Evolutionary conservation across 257 asterid species (phyloP).

Genomic region (Nicotiana benthamiana): DNA sequence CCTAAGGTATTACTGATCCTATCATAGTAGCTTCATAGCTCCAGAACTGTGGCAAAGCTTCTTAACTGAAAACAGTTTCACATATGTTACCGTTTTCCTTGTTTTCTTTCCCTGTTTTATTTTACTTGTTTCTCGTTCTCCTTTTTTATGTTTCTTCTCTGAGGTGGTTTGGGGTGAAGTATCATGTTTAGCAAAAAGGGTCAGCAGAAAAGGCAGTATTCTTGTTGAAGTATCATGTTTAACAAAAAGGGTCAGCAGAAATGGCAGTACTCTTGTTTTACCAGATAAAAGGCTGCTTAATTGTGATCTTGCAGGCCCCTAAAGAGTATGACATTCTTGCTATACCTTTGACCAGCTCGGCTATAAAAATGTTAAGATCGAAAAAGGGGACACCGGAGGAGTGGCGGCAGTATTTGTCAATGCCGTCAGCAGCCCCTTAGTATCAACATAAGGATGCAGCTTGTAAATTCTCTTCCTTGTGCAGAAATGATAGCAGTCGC

Average conservation of each 20-base stretch:
- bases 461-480: constrained; percentile 10
- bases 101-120: too few species aligned
- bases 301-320: constrained; percentile 42
- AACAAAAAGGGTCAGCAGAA: too few species aligned
- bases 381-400: constrained; percentile 77
- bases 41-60: not conserved
- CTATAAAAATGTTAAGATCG: constrained; percentile 53
- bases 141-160: too few species aligned
- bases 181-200: too few species aligned
- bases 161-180: too few species aligned
- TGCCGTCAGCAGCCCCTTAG: constrained; percentile 39
- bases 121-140: too few species aligned
- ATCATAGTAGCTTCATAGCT: too few species aligned
- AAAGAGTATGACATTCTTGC: constrained; percentile 74
- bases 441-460: not conserved
- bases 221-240: too few species aligned
- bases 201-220: too few species aligned
- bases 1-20: constrained; percentile 51
- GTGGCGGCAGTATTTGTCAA: constrained; percentile 72
- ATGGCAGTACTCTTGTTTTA: not conserved
- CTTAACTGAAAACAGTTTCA: not conserved
- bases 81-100: not conserved
- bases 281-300: not conserved
- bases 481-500: not conserved
- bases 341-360: constrained; percentile 60